Conservation (phyloP, 805 yeast genomes). For the Komagataella kurtzmanii region DNA sequence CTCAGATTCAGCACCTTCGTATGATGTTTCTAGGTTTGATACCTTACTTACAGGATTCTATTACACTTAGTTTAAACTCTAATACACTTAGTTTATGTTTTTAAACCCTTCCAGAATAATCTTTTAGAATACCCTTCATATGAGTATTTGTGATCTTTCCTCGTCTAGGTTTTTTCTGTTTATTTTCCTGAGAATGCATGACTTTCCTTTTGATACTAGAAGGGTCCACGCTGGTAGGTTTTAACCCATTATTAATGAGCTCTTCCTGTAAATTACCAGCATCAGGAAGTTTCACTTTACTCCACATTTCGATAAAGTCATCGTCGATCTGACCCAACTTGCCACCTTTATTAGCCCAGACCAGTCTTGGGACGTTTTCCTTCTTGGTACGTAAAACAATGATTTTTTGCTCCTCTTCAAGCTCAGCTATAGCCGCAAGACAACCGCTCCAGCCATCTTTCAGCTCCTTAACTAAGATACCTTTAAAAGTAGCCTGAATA, state of each 20-base stretch:
- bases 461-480: slow-evolving; percentile 61
- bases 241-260: slow-evolving; percentile 73
- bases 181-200: slow-evolving; percentile 42
- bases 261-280: slow-evolving; percentile 69
- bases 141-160: slow-evolving; percentile 94
- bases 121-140: slow-evolving; percentile 90
- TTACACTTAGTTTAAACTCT: background rate
- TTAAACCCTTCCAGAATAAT: slow-evolving; percentile 35
- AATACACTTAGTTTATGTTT: background rate
- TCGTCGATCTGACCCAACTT: slow-evolving; percentile 54
- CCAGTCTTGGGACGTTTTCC: slow-evolving; percentile 83
- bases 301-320: slow-evolving; percentile 79
- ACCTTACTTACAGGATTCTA: background rate
- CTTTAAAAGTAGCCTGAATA: slow-evolving; percentile 77
- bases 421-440: slow-evolving; percentile 57
- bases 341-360: slow-evolving; percentile 77
- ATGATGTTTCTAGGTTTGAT: background rate
- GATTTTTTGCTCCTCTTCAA: slow-evolving; percentile 67
- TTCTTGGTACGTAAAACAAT: slow-evolving; percentile 83
- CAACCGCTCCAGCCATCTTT: slow-evolving; percentile 95
- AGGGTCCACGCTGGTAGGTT: slow-evolving; percentile 98
- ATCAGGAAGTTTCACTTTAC: slow-evolving; percentile 63
- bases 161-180: slow-evolving; percentile 83
- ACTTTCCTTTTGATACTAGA: slow-evolving; percentile 63
- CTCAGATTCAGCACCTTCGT: background rate